Conservation (phyloP, 306 rosid genomes). For the Cajanus cajan region DNA sequence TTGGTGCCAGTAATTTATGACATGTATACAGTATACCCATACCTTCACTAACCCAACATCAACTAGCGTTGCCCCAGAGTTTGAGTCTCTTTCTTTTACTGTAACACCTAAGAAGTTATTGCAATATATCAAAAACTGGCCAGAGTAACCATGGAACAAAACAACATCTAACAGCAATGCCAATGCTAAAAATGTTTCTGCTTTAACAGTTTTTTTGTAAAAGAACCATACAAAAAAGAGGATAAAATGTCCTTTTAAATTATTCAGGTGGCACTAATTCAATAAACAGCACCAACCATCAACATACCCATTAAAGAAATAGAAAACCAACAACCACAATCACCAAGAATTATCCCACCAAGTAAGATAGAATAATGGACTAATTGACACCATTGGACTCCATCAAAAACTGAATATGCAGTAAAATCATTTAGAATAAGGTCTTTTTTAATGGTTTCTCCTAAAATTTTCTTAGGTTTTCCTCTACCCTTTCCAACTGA, state of each 20-base stretch:
- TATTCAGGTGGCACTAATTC: constrained; percentile 10
- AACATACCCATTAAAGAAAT: neutral
- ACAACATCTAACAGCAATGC: constrained; percentile 24
- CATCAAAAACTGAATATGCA: neutral
- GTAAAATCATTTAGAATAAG: constrained; percentile 14
- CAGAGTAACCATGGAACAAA: constrained; percentile 15
- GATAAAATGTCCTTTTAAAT: neutral
- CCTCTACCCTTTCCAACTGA: neutral
- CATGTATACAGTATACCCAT: constrained; percentile 16
- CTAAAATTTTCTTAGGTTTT: neutral
- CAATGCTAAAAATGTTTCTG: neutral
- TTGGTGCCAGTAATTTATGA: constrained; percentile 9
- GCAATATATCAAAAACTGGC: constrained; percentile 32
- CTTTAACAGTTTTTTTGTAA: neutral
- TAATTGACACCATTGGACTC: neutral
- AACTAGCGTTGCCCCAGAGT: constrained; percentile 58
- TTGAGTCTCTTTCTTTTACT: constrained; percentile 55
- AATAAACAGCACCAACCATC: neutral
- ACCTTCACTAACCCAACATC: constrained; percentile 97
- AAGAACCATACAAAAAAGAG: neutral
- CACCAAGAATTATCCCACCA: neutral
- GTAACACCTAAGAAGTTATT: constrained; percentile 64
- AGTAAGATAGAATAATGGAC: neutral
- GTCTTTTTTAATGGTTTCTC: neutral
- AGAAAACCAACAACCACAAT: neutral